Percentiles rank a stretch among this genome's conserved stretches.
These are phyloP conservation scores for Colletotrichum somersetense DNA, from an alignment of 2,329 filamentous ascomycete genomes.

Conservation along the genomic window DNA sequence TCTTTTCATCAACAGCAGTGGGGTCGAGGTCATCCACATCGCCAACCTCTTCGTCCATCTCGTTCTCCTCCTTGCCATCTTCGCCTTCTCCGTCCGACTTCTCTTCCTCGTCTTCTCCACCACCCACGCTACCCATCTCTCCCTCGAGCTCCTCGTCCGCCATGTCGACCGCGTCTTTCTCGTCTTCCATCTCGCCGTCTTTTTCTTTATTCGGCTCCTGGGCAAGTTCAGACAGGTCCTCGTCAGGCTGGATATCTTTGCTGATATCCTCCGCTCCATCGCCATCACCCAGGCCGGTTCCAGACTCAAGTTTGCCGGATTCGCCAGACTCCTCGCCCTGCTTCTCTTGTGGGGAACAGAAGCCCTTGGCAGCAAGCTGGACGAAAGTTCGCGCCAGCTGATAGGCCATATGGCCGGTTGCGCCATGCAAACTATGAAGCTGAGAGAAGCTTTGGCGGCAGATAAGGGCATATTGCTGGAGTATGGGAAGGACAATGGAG, in stretches of 20 bases:
- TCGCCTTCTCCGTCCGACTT: slow-evolving; percentile 72
- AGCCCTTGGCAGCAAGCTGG: slow-evolving; percentile 85
- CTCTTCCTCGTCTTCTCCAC: slow-evolving; percentile 71
- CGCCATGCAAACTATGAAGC: slow-evolving; percentile 74
- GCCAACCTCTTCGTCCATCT: slow-evolving; percentile 90
- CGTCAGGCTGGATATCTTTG: slow-evolving; percentile 94
- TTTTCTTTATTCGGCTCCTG: slow-evolving; percentile 82
- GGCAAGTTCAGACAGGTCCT: slow-evolving; percentile 91
- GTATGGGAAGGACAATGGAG: slow-evolving; percentile 74
- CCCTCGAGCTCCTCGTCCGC: slow-evolving; percentile 93
- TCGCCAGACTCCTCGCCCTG: slow-evolving; percentile 77
- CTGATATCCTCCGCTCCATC: slow-evolving; percentile 98
- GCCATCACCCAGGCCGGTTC: slow-evolving; percentile 94
- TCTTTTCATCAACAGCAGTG: slow-evolving; percentile 94
- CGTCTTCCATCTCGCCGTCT: slow-evolving; percentile 77
- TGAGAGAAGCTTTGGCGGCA: slow-evolving; percentile 69
- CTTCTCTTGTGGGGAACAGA: slow-evolving; percentile 90
- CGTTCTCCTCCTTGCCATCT: slow-evolving; percentile 72
- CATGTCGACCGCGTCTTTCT: slow-evolving; percentile 92
- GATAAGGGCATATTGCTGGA: slow-evolving; percentile 78
- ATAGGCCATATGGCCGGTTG: slow-evolving; percentile 80
- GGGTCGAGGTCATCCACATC: slow-evolving; percentile 93
- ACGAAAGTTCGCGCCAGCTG: slow-evolving; percentile 82
- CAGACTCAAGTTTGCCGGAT: slow-evolving; percentile 85
- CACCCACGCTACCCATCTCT: slow-evolving; percentile 76